phyloP scores from a whole-genome alignment of 169 alveolate species.

The Eimeria mitis region DNA sequence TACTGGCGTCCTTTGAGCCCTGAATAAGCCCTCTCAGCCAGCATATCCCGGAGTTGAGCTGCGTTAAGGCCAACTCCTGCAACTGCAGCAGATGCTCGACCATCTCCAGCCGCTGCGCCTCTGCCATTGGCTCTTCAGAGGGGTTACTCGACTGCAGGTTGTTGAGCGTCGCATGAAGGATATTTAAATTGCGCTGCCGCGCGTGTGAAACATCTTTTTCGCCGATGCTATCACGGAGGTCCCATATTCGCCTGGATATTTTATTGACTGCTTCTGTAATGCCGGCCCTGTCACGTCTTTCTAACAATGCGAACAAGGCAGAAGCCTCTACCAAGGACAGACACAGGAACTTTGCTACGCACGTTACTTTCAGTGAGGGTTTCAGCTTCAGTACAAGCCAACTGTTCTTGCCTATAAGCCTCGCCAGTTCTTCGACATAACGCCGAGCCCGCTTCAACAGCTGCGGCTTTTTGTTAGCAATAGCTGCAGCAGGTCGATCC shows the following conservation, averaged over 20 bases:
- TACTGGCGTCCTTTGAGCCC: background rate
- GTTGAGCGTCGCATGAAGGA: background rate
- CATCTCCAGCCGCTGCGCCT: background rate
- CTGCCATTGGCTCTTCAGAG: background rate
- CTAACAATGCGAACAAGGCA: background rate
- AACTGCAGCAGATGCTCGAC: background rate
- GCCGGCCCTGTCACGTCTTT: background rate
- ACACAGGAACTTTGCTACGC: background rate
- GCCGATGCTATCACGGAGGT: background rate
- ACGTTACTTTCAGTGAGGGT: background rate
- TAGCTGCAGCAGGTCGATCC: background rate
- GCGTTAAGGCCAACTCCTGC: background rate
- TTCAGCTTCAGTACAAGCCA: background rate
- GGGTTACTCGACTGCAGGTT: background rate
- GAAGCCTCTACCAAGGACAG: background rate
- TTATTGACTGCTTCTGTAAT: background rate
- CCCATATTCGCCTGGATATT: background rate
- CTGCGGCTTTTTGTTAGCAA: background rate
- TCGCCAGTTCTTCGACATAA: background rate
- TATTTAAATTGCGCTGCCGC: background rate
- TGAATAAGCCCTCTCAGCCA: background rate
- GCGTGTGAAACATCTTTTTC: background rate
- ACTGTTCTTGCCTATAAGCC: background rate
- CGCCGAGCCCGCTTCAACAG: background rate
- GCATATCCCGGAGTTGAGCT: background rate